phyloP scores from a whole-genome alignment of 164 flowering plant genomes.

The Nymphaea thermarum region DNA sequence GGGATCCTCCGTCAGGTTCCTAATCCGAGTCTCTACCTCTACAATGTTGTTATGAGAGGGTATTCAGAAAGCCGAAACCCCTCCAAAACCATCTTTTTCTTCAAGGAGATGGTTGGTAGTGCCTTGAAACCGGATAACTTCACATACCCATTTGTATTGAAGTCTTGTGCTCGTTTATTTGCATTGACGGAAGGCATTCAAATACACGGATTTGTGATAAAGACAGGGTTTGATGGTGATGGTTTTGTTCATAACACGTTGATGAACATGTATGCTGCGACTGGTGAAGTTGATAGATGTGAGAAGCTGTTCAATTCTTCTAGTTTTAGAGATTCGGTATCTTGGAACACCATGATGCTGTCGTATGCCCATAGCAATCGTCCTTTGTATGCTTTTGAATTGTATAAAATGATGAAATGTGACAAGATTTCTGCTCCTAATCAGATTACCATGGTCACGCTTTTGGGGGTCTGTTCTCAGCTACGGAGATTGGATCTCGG shows the following conservation, averaged over 20 bases:
- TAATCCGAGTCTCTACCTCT: background rate
- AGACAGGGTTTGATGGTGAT: slow-evolving; percentile 34
- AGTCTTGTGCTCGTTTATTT: slow-evolving; percentile 18
- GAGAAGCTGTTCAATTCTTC: slow-evolving; percentile 23
- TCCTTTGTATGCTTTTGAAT: slow-evolving; percentile 10
- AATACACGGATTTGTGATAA: slow-evolving; percentile 34
- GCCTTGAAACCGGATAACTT: slow-evolving; percentile 51
- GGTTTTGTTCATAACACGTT: slow-evolving; percentile 34
- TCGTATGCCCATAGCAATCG: slow-evolving; percentile 12
- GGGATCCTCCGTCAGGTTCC: background rate
- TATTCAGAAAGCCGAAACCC: slow-evolving; percentile 8
- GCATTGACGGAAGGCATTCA: slow-evolving; percentile 20
- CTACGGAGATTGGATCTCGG: slow-evolving; percentile 14
- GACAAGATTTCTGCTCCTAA: slow-evolving; percentile 9
- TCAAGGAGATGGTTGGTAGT: slow-evolving; percentile 9
- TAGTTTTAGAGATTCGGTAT: slow-evolving; percentile 32
- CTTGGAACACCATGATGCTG: slow-evolving; percentile 49
- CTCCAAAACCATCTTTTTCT: slow-evolving; percentile 6
- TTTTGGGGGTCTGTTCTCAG: slow-evolving; percentile 15
- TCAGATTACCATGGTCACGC: slow-evolving; percentile 16
- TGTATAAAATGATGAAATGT: slow-evolving; percentile 10
- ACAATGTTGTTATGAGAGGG: slow-evolving; percentile 12
- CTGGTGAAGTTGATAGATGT: slow-evolving; percentile 38
- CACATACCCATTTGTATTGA: slow-evolving; percentile 46
- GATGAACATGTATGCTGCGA: slow-evolving; percentile 54